Conservation (phyloP, 345 rosid genomes). For the Syzygium grande region DNA sequence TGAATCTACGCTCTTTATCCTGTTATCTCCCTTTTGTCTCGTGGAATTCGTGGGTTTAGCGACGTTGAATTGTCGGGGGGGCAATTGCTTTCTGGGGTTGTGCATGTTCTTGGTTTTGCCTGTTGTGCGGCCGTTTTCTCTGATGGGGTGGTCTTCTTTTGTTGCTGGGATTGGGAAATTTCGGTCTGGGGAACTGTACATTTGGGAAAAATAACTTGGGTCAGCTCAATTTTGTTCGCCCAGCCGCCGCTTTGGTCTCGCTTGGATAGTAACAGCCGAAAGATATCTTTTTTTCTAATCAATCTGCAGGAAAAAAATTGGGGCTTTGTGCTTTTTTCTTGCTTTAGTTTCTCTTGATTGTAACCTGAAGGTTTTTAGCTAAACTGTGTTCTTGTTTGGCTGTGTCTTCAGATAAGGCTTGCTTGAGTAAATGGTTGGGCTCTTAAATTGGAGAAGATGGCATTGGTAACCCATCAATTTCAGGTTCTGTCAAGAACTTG, state of each 20-base stretch:
- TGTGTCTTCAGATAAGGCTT: constrained; percentile 23
- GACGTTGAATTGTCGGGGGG: not conserved
- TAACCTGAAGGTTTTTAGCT: not conserved
- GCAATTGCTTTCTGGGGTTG: not conserved
- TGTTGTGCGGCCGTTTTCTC: not conserved
- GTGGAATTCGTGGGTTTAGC: not conserved
- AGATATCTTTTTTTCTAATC: not conserved
- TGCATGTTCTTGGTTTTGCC: not conserved
- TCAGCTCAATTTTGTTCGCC: not conserved
- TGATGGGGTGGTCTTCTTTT: not conserved
- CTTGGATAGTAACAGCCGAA: not conserved
- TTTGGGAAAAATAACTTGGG: not conserved
- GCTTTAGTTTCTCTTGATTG: not conserved
- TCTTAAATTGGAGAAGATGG: constrained; percentile 60
- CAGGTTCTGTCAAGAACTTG: constrained; percentile 41
- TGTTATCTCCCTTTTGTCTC: not conserved
- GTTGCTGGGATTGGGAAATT: not conserved
- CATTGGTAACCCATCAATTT: constrained; percentile 81
- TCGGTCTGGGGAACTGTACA: not conserved
- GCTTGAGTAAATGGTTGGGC: constrained; percentile 51
- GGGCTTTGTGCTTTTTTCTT: not conserved
- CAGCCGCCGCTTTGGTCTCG: not conserved
- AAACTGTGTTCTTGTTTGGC: not conserved
- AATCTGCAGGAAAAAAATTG: not conserved
- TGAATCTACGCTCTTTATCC: not conserved